Percentiles rank a stretch among this genome's conserved stretches.
These are phyloP conservation scores for Pseudonitzschia multiseries DNA, from an alignment of 108 stramenopile genomes.

Conservation along the genomic window DNA sequence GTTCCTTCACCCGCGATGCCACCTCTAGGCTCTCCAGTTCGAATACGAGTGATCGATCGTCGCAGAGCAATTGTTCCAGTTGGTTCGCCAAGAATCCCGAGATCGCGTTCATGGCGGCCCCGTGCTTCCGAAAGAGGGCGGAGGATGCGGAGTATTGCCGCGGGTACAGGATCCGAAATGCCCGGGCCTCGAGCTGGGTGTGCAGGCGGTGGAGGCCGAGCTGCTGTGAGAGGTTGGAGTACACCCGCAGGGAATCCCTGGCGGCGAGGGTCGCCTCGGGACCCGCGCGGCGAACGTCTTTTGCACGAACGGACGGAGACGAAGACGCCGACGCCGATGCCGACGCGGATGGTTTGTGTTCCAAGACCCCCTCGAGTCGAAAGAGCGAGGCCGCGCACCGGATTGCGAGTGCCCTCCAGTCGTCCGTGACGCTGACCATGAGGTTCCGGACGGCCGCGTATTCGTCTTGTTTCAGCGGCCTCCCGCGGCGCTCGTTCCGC, in stretches of 20 bases:
- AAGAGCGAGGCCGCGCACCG: slow-evolving; percentile 73
- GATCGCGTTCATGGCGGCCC: slow-evolving; percentile 57
- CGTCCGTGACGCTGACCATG: slow-evolving; percentile 58
- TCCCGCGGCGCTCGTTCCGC: neutral
- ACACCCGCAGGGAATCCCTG: slow-evolving; percentile 61
- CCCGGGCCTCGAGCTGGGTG: slow-evolving; percentile 59
- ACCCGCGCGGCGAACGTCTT: neutral
- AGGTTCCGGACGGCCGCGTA: slow-evolving; percentile 55
- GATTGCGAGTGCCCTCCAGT: slow-evolving; percentile 80
- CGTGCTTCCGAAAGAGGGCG: slow-evolving; percentile 46
- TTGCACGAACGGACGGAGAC: neutral
- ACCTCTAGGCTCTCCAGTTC: slow-evolving; percentile 53
- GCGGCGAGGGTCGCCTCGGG: slow-evolving; percentile 37
- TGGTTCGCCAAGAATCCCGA: slow-evolving; percentile 40
- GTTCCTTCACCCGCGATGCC: slow-evolving; percentile 69
- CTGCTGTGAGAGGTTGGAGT: slow-evolving; percentile 65
- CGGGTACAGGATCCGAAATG: slow-evolving; percentile 75
- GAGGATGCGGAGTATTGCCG: slow-evolving; percentile 69
- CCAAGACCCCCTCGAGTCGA: slow-evolving; percentile 59
- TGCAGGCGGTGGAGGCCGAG: slow-evolving; percentile 75
- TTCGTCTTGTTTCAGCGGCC: slow-evolving; percentile 19
- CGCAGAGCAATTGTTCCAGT: slow-evolving; percentile 48
- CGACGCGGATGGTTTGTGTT: too few relatives aligned
- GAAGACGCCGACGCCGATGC: too few relatives aligned
- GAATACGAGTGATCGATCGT: slow-evolving; percentile 48